Percentiles rank a stretch among this genome's conserved stretches.
phyloP scores from a whole-genome alignment of 768 basidiomycete species.

The Xanthoconium purpureum region DNA sequence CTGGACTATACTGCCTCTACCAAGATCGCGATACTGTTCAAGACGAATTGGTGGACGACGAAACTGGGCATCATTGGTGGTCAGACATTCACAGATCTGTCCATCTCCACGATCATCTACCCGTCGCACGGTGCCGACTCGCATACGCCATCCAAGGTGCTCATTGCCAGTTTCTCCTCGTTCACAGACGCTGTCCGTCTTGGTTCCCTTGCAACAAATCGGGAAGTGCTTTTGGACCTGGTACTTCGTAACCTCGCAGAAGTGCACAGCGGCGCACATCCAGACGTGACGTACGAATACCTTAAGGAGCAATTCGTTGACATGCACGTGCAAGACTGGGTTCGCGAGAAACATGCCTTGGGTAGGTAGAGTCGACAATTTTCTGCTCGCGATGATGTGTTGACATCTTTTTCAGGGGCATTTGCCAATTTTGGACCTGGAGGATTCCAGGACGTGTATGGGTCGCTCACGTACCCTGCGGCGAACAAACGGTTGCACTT shows the following conservation, averaged over 20 bases:
- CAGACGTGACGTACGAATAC: conserved; percentile 3
- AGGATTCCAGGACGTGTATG: conserved; percentile 33
- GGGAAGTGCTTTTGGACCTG: neutral
- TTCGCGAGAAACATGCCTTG: conserved; percentile 30
- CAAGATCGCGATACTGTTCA: conserved; percentile 11
- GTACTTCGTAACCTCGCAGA: conserved; percentile 10
- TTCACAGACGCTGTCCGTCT: neutral
- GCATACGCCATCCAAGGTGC: conserved; percentile 9
- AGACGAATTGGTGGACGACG: conserved; percentile 13
- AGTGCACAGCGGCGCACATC: neutral
- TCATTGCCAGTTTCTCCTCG: conserved; percentile 1
- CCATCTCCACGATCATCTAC: conserved; percentile 5
- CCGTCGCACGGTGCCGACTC: conserved; percentile 8
- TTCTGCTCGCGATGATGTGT: neutral
- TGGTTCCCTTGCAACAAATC: neutral
- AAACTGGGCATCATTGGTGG: conserved; percentile 10
- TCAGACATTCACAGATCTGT: conserved; percentile 12
- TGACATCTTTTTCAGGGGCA: conserved; percentile 26
- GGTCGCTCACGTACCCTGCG: conserved; percentile 29
- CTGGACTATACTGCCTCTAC: neutral
- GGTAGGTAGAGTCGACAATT: conserved; percentile 23
- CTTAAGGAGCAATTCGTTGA: conserved; percentile 7
- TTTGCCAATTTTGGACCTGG: conserved; percentile 40
- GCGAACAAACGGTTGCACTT: conserved; percentile 10
- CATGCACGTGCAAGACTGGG: conserved; percentile 34